Base-by-base conservation (phyloP, 192 early-diverging fungal genomes). In the Rhizophagus clarus region DNA sequence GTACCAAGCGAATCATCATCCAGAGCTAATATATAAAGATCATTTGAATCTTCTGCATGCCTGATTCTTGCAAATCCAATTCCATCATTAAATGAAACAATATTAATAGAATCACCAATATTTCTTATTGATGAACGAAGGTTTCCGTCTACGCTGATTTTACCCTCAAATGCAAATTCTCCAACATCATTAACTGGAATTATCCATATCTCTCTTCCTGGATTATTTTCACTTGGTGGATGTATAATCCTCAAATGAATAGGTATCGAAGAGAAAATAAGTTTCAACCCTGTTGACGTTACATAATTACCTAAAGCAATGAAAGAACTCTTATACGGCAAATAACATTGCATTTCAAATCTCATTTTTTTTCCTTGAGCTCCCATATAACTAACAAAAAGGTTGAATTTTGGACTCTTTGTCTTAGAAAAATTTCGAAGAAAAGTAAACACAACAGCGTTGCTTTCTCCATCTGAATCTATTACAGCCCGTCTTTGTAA, bases 401-500 rank as follows among this genome's bases (percentile, higher is more conserved):
- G 68, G 24, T 88, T 84, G 80, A 88, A 88, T 28, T 72, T 76
- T 11, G 81, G 79, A 22, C 72, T 68, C 31, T 84, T 80, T 22
- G 83, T 56, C 4, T 83, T 61, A 61, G 83, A 84, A 85, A 94
- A 93, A 85, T 94, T 94, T 47, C 93, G 85, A 26, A 93, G 79
- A 80, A 94, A 93, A 12, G 85, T 89, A 72, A 90, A 83, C 29
- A 82, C 75, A 2, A 84, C 85, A 29, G 66, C 74, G 1, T 84
- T 83, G 49, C 81, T 73, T 31, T 61, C 29, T 40, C 15, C 64
- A 22, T n/a, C n/a, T 6, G 79, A 61, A 12, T 81, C 29, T 15
- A 40, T 60, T 9, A 42, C 75, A 2, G 87, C 81, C 22, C 49
- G 62, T 10, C 89, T 82, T 71, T 90, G 89, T 24, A 81, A 72